Percentiles rank a stretch among this genome's conserved stretches.
These are phyloP conservation scores for Physcomitrium patens DNA, from an alignment of 225 moss, liverwort and hornwort genomes.

Conservation along the genomic window DNA sequence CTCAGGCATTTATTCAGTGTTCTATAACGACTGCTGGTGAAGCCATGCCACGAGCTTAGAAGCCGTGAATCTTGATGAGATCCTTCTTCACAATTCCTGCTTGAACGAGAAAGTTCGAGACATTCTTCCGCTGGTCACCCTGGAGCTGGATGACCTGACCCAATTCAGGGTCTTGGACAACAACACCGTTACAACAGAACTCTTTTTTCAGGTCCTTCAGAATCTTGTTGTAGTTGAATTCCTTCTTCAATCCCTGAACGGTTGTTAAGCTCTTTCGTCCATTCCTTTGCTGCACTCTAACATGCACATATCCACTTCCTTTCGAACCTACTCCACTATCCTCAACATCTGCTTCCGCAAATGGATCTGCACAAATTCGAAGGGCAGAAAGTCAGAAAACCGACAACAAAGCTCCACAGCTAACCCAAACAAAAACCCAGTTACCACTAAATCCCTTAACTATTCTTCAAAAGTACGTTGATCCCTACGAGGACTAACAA, in stretches of 20 bases:
- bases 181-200: conserved; percentile 80
- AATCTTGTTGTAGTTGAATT: conserved; percentile 80
- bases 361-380: conserved; percentile 51
- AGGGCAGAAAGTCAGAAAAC: no score
- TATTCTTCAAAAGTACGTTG: no score
- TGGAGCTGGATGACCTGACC: conserved; percentile 81
- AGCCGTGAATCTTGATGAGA: conserved; percentile 81
- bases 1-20: neutral
- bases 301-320: conserved; percentile 71
- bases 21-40: neutral
- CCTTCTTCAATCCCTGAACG: conserved; percentile 73
- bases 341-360: conserved; percentile 84
- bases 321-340: conserved; percentile 67
- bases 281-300: conserved; percentile 80
- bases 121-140: conserved; percentile 84
- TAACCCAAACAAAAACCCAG: no score
- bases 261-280: conserved; percentile 81
- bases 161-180: conserved; percentile 77
- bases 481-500: no score
- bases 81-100: conserved; percentile 75
- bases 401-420: no score
- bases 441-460: no score
- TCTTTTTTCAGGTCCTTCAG: conserved; percentile 82
- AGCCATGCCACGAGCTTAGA: conserved; percentile 33
- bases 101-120: conserved; percentile 67